Conservation (phyloP, 257 asterid genomes). For the Plantago ovata region DNA sequence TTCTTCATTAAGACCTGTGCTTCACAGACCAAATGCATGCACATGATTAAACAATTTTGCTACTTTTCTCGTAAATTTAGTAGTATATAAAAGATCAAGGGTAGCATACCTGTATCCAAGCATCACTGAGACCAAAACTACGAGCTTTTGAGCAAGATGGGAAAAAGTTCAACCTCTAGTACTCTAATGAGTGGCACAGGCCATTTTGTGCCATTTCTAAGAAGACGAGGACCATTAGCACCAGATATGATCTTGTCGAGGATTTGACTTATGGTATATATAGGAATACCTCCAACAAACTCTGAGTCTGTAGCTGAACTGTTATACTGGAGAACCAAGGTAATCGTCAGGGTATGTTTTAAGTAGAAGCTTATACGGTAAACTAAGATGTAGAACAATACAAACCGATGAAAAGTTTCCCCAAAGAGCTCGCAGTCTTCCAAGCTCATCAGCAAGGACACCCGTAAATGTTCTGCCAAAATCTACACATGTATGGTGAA, state of each 20-base stretch:
- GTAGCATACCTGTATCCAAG: constrained; percentile 79
- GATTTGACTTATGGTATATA: constrained; percentile 64
- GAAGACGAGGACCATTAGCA: constrained; percentile 55
- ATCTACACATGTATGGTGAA: constrained; percentile 48
- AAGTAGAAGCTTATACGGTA: constrained; percentile 20
- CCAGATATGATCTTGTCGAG: constrained; percentile 66
- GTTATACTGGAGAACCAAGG: constrained; percentile 54
- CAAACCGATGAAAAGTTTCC: constrained; percentile 98
- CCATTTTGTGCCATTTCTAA: constrained; percentile 73
- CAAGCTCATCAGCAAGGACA: constrained; percentile 87
- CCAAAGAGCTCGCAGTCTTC: constrained; percentile 94
- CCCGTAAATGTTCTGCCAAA: constrained; percentile 95
- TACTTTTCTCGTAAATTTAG: constrained; percentile 1
- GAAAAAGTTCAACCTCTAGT: constrained; percentile 90
- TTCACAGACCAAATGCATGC: background rate
- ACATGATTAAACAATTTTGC: background rate
- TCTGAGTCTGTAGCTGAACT: constrained; percentile 91
- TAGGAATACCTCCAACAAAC: constrained; percentile 90
- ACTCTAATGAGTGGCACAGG: constrained; percentile 86
- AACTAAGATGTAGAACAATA: constrained; percentile 20
- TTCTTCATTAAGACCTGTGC: constrained; percentile 79
- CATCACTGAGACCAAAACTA: constrained; percentile 89
- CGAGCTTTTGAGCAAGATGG: constrained; percentile 96
- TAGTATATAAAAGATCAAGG: constrained; percentile 10
- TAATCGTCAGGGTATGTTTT: constrained; percentile 23